phyloP scores from a whole-genome alignment of 331 rosid species.

The Saraca asoca region DNA sequence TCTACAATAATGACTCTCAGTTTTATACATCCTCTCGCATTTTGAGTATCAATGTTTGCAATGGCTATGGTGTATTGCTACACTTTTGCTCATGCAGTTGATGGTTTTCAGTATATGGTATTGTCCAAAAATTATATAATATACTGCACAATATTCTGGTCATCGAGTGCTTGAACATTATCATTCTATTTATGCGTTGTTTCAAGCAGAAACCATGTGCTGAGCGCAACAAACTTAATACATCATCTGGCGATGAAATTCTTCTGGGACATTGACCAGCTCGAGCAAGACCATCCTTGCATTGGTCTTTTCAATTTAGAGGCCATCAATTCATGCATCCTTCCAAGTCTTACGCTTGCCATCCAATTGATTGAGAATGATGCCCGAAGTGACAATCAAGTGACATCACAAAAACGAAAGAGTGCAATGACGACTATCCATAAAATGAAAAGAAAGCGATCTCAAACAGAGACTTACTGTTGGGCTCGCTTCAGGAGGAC shows the following conservation, averaged over 20 bases:
- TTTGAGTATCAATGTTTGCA: background rate
- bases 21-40: background rate
- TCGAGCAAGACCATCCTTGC: background rate
- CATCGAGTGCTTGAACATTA: background rate
- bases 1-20: background rate
- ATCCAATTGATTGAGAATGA: background rate
- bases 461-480: background rate
- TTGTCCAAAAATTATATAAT: background rate
- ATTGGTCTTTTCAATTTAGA: constrained; percentile 17
- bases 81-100: background rate
- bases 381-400: background rate
- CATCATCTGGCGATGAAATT: constrained; percentile 6
- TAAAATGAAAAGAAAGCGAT: background rate
- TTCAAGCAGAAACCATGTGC: constrained; percentile 3
- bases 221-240: constrained; percentile 1
- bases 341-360: background rate
- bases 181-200: background rate
- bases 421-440: background rate
- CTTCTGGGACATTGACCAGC: constrained; percentile 7
- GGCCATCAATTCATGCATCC: background rate
- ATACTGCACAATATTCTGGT: background rate
- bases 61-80: background rate
- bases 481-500: constrained; percentile 6
- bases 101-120: background rate
- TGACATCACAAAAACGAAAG: background rate